Evolutionary conservation across 2,329 filamentous ascomycete species (phyloP), one percentile per base, ranked within the genome.

Genomic region (Metarhizium anisopliae): DNA sequence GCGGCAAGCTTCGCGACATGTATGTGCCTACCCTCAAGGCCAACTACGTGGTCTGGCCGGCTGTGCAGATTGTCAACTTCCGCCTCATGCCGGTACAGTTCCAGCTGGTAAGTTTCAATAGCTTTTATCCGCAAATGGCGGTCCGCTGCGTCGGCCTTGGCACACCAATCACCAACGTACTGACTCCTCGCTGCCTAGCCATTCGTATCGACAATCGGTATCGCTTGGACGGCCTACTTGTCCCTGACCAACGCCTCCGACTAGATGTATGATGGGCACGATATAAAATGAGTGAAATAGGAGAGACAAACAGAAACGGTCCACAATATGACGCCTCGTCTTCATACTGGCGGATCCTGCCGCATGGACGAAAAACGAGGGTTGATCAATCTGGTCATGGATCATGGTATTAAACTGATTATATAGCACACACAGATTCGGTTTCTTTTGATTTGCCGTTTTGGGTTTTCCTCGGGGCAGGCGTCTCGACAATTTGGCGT

Each of bases 61-160:
- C 89, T 6, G 94, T 99, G 49, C 94, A 99, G 75, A 85, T 97
- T 60, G 82, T 99, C 74, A 99, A 99, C 77, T 99, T 99, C 75
- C 83, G 93, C 35, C 70, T 97, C 63, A 90, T 99, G 78, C 94
- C 94, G 14, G 86, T 97, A 54, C 92, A 95, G 68, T 95, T 94
- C 71, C 94, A 99, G 72, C 87, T 99, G 72, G 92, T 96, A 75
- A 49, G 45, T 49, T 14, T 49, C 7, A 49, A 14, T 16, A 20
- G 43, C 6, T 25, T 25, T 2, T n/a, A 47, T 56, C 64, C 47
- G 18, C 10, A 11, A 35, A 35, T 35, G 32, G 10, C 5, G 32
- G 32, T 11, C 32, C 32, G 10, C 32, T 35, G 7, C 32, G 7
- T 11, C 32, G 1, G 7, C 32, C 6, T 35, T 11, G 32, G 32